Conservation (phyloP, 2,329 filamentous ascomycete species). For the Monosporascus ibericus region DNA sequence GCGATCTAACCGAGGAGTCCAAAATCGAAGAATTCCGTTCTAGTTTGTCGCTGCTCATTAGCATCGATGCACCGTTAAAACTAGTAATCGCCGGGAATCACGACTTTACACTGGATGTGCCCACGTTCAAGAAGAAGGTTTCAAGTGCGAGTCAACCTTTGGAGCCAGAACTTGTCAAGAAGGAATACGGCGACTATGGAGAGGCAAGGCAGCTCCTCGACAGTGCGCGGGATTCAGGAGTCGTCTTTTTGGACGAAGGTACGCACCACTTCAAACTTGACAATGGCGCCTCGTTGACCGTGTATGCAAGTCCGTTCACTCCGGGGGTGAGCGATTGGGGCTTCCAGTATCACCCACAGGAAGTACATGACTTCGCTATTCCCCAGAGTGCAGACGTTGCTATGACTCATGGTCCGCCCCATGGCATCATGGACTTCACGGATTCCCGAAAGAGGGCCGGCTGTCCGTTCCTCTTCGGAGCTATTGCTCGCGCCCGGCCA, state of each 20-base stretch:
- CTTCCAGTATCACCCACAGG: conserved; percentile 38
- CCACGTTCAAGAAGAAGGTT: conserved; percentile 23
- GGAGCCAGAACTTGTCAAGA: conserved; percentile 13
- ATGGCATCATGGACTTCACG: conserved; percentile 42
- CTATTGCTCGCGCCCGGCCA: conserved; percentile 37
- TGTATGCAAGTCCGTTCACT: conserved; percentile 51
- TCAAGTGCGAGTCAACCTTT: not conserved
- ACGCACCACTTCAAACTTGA: conserved; percentile 37
- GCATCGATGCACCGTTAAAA: conserved; percentile 42
- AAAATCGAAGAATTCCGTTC: conserved; percentile 32
- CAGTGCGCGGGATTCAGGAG: conserved; percentile 29
- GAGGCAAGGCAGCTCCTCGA: conserved; percentile 34
- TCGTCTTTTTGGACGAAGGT: conserved; percentile 46
- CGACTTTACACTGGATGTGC: conserved; percentile 36
- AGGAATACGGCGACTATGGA: conserved; percentile 33
- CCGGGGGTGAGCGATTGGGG: conserved; percentile 40
- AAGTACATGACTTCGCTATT: conserved; percentile 34
- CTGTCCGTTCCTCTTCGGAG: conserved; percentile 37
- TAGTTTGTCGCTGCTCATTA: conserved; percentile 35
- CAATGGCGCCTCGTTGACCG: conserved; percentile 42
- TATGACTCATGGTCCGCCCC: conserved; percentile 51
- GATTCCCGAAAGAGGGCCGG: conserved; percentile 29
- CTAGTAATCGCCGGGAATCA: conserved; percentile 52
- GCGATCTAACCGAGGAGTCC: conserved; percentile 42
- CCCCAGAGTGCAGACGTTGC: conserved; percentile 35